Conservation (phyloP, 805 yeast genomes). For the Kodamaea kakaduensis region DNA sequence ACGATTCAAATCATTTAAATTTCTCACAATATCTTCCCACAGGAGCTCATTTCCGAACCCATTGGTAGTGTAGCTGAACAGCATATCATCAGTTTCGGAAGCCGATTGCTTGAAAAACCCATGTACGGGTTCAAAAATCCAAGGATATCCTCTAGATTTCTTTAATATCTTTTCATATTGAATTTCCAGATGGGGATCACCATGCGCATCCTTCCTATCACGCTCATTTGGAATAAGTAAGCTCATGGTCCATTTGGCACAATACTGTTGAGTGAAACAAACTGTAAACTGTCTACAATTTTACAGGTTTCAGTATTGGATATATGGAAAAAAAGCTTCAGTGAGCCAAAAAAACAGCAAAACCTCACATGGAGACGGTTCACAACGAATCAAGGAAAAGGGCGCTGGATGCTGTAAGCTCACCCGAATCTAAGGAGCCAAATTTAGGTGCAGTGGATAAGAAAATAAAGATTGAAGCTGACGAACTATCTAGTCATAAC, state of each 20-base stretch:
- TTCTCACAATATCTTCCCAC: slow-evolving; percentile 16
- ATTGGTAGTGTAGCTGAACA: slow-evolving; percentile 18
- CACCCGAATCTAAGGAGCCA: background rate
- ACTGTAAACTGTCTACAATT: no score
- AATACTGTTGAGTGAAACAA: no score
- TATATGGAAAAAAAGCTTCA: slow-evolving; percentile 1
- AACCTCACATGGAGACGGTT: slow-evolving; percentile 3
- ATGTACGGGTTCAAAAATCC: slow-evolving; percentile 23
- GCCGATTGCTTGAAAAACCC: slow-evolving; percentile 24
- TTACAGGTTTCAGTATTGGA: background rate
- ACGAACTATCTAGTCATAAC: no score
- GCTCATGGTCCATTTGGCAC: slow-evolving; percentile 15
- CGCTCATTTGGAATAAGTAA: slow-evolving; percentile 27
- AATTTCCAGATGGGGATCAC: slow-evolving; percentile 19
- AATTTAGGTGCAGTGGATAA: slow-evolving; percentile 1
- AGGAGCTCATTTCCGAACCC: slow-evolving; percentile 18
- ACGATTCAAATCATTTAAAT: slow-evolving; percentile 14
- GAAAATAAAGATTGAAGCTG: slow-evolving; percentile 4
- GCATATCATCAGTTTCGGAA: slow-evolving; percentile 20
- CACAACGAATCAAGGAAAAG: slow-evolving; percentile 5
- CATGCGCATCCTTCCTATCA: slow-evolving; percentile 33
- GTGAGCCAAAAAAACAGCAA: slow-evolving; percentile 1
- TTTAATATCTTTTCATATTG: slow-evolving; percentile 13
- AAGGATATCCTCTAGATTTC: slow-evolving; percentile 11
- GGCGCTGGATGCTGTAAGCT: background rate